Evolutionary conservation across 1,284 basidiomycete species (phyloP).

Genomic region (Cutaneotrichosporon cavernicola): DNA sequence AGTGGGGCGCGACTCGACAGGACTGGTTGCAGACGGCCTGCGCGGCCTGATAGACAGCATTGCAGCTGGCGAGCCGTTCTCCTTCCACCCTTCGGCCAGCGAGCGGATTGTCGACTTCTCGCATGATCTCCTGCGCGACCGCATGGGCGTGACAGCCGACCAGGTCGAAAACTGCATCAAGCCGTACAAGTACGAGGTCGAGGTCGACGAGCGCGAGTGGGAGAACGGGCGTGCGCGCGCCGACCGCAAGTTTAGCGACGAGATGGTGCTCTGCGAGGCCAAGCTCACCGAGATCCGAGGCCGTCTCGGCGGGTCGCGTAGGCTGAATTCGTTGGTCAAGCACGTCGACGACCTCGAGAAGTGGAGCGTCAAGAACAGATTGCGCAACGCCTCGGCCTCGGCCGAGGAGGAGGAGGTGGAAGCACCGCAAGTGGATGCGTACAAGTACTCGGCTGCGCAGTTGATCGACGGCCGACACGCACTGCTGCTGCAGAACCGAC

Average conservation of each 20-base stretch:
- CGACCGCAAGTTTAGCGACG: slow-evolving; percentile 76
- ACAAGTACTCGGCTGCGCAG: slow-evolving; percentile 85
- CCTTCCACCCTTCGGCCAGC: slow-evolving; percentile 79
- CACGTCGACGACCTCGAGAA: slow-evolving; percentile 85
- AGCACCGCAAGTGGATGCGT: slow-evolving; percentile 62
- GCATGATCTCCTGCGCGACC: slow-evolving; percentile 85
- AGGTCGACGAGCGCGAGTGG: slow-evolving; percentile 82
- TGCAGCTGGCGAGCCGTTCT: slow-evolving; percentile 84
- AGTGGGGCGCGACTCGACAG: slow-evolving; percentile 89
- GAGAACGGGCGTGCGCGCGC: slow-evolving; percentile 74
- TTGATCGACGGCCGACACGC: slow-evolving; percentile 90
- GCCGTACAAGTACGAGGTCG: slow-evolving; percentile 95
- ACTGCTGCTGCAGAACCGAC: slow-evolving; percentile 76
- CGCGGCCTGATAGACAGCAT: slow-evolving; percentile 85
- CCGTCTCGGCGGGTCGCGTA: slow-evolving; percentile 78
- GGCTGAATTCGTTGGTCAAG: slow-evolving; percentile 71
- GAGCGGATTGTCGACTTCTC: slow-evolving; percentile 89
- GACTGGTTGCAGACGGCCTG: slow-evolving; percentile 92
- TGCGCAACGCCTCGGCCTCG: slow-evolving; percentile 31
- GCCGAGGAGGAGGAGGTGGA: slow-evolving; percentile 54
- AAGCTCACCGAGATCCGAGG: slow-evolving; percentile 82
- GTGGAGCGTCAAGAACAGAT: slow-evolving; percentile 66
- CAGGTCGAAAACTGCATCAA: slow-evolving; percentile 99
- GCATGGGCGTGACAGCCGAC: slow-evolving; percentile 88
- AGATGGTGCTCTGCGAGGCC: slow-evolving; percentile 77